Evolutionary conservation across 129 eudicot species (phyloP).

Genomic region (sunflower (Helianthus annuus)): HanXRQr2.0-SUNRISE NC_035434.2:165591401-165591900

Average conservation of each 20-base stretch:
- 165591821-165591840: constrained; percentile 58
- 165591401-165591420: no score
- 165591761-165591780: constrained; percentile 38
- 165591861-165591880: background rate
- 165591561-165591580: no score
- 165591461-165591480: no score
- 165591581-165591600: background rate
- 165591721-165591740: background rate
- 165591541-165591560: no score
- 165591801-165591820: constrained; percentile 57
- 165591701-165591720: background rate
- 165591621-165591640: background rate
- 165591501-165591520: background rate
- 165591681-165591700: background rate
- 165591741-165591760: background rate
- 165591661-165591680: background rate
- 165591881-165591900: constrained; percentile 24
- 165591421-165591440: no score
- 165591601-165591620: background rate
- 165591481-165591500: no score
- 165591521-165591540: background rate
- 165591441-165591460: no score
- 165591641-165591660: background rate
- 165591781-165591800: constrained; percentile 42
- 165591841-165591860: constrained; percentile 27